Base-by-base conservation (phyloP, 352 stramenopile genomes). In the Pythium pectinolyticum region DNA sequence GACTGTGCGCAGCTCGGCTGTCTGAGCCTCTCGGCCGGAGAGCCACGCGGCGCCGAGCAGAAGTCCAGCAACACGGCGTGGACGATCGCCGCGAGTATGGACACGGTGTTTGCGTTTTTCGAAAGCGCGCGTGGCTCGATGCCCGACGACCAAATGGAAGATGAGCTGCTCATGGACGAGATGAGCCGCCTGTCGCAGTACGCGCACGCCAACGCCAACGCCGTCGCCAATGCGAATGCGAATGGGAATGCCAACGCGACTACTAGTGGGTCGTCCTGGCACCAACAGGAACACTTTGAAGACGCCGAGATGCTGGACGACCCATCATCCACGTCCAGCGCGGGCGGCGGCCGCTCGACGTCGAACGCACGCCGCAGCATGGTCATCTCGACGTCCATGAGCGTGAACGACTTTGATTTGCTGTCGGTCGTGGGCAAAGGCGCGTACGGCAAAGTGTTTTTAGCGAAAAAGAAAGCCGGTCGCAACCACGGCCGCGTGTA, bases 371-470 rank as follows among this genome's bases (percentile, higher is more conserved):
- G 80, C 27, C 74, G 82, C 15, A 89, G 80, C 61, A 94, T 91
- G 82, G 81, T 94, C 45, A 91, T 94, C 56, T 92, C 85, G 8
- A 88, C 74, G 52, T 81, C 74, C 24, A 90, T 94, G 80, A 87
- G 74, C 58, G 86, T 94, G 27, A 92, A 87, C 53, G 87, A 96
- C 74, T 96, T 96, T 66, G 85, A 95, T 50, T 56, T 95, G 66
- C 66, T 95, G 3, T 86, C 75, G 39, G 85, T 96, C 22, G 78
- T 96, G 20, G 88, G 88, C 40, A 94, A 96, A 70, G 88, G 88
- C 34, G 88, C 83, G 48, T 95, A 92, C 57, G 84, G 84, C 31
- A 96, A 96, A 39, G 88, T 96, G 20, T 90, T 95, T 54, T 50
- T 96, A 2, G 86, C 81, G 5, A 90, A 89, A 56, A 94, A 93